Percentiles rank a stretch among this genome's conserved stretches.
phyloP scores from a whole-genome alignment of 2,329 filamentous ascomycete genomes.

The Talaromyces sp. region DNA sequence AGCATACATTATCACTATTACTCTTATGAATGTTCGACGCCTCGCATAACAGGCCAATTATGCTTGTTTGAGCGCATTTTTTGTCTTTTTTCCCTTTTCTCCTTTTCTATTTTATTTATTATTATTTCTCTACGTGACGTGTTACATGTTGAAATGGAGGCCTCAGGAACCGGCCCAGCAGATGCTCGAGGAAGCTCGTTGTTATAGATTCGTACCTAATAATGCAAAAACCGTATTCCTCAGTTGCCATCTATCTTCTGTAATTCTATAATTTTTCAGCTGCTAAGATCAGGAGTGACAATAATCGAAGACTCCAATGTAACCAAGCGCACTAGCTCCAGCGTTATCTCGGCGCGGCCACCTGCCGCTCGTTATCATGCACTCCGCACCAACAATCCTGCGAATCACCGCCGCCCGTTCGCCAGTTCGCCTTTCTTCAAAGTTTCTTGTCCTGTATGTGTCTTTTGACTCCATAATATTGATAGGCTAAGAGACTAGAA shows the following conservation, averaged over 20 bases:
- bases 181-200: conserved; percentile 5
- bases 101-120: not conserved
- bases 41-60: not conserved
- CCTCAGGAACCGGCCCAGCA: conserved; percentile 2
- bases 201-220: conserved; percentile 1
- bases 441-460: too few species aligned
- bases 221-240: not conserved
- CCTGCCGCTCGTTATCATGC: not conserved
- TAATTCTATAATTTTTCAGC: not conserved
- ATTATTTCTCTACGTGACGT: conserved; percentile 4
- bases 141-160: not conserved
- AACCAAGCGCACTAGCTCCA: not conserved
- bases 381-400: not conserved
- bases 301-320: not conserved
- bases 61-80: not conserved
- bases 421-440: too few species aligned
- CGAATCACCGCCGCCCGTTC: not conserved
- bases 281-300: not conserved
- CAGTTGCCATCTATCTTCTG: too few species aligned
- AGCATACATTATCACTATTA: not conserved
- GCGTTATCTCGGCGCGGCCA: not conserved
- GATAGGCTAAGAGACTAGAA: not conserved
- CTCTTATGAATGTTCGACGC: not conserved
- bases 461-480: too few species aligned
- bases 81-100: not conserved